A percentile compares a stretch with the other conserved stretches of the same genome.
Evolutionary conservation across 2,329 filamentous ascomycete species (phyloP).

Genomic region (Cladosporium sphaerospermum): DNA sequence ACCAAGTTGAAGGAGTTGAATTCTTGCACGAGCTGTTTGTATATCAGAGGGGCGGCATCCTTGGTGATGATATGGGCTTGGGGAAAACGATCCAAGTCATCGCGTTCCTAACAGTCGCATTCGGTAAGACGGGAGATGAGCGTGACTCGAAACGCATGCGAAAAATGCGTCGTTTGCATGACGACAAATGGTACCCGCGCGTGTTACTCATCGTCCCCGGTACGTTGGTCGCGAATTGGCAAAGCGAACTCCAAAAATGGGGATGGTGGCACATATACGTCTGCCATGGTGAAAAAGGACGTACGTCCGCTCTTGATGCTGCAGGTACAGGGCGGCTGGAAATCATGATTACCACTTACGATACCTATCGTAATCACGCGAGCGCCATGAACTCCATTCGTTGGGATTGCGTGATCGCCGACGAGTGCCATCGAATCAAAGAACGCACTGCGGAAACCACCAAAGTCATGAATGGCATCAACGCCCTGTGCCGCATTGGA

Average conservation of each 20-base stretch:
- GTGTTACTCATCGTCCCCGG: slow-evolving; percentile 85
- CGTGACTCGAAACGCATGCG: slow-evolving; percentile 81
- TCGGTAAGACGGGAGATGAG: slow-evolving; percentile 88
- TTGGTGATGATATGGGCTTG: slow-evolving; percentile 96
- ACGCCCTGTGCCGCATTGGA: slow-evolving; percentile 85
- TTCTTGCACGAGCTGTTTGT: slow-evolving; percentile 88
- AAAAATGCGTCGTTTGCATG: slow-evolving; percentile 60
- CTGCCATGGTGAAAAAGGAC: slow-evolving; percentile 59
- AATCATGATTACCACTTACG: slow-evolving; percentile 90
- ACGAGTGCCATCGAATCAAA: slow-evolving; percentile 90
- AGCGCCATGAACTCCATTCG: slow-evolving; percentile 73
- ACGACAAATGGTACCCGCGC: slow-evolving; percentile 69
- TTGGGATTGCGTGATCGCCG: slow-evolving; percentile 92
- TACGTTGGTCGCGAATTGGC: slow-evolving; percentile 85
- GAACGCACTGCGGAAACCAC: slow-evolving; percentile 71
- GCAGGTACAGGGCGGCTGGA: slow-evolving; percentile 73
- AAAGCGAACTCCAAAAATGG: slow-evolving; percentile 78
- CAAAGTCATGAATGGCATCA: slow-evolving; percentile 81
- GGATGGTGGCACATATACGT: slow-evolving; percentile 89
- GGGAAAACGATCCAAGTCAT: slow-evolving; percentile 97
- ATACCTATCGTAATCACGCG: slow-evolving; percentile 73
- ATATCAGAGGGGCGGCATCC: slow-evolving; percentile 80
- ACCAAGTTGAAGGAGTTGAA: slow-evolving; percentile 77
- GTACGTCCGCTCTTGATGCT: slow-evolving; percentile 44
- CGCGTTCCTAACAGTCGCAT: slow-evolving; percentile 82